A percentile compares a stretch with the other conserved stretches of the same genome.
phyloP scores from a whole-genome alignment of 805 yeast genomes.

The Priceomyces haplophilus region DNA sequence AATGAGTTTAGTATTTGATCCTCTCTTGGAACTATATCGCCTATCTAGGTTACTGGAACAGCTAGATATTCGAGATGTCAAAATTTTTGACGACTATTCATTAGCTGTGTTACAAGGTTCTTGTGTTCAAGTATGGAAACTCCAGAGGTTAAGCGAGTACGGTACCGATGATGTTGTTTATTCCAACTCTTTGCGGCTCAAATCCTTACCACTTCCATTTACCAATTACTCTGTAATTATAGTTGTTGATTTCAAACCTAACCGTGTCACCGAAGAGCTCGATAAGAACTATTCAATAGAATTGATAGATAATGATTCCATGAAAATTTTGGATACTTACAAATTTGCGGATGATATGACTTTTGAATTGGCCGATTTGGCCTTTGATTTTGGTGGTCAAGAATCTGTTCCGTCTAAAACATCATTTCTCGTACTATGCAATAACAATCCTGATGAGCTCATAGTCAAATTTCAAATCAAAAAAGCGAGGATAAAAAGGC shows the following conservation, averaged over 20 bases:
- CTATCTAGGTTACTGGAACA: constrained; percentile 2
- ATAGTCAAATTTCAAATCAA: constrained; percentile 11
- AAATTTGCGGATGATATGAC: constrained; percentile 9
- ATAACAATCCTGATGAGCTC: constrained; percentile 10
- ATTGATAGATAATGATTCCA: constrained; percentile 13
- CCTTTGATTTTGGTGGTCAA: constrained; percentile 4
- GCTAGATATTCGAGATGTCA: constrained; percentile 12
- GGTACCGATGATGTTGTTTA: constrained; percentile 9
- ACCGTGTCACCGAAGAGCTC: constrained; percentile 11
- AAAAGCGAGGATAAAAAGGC: constrained; percentile 8
- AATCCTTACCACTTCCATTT: constrained; percentile 12
- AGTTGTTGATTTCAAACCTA: constrained; percentile 13
- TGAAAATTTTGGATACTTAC: constrained; percentile 11
- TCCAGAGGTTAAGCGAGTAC: not conserved
- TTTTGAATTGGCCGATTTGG: constrained; percentile 19
- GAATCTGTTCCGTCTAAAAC: not conserved
- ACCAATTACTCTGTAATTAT: constrained; percentile 13
- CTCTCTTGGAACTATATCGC: constrained; percentile 8
- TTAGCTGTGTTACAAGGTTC: constrained; percentile 6
- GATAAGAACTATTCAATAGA: constrained; percentile 14
- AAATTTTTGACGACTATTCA: constrained; percentile 5
- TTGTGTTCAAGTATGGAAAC: not conserved
- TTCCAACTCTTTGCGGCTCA: constrained; percentile 16
- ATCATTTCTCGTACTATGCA: constrained; percentile 15
- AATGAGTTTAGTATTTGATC: constrained; percentile 10